These are phyloP conservation scores for Candida railenensis DNA, from an alignment of 805 yeast genomes.

Conservation along the genomic window DNA sequence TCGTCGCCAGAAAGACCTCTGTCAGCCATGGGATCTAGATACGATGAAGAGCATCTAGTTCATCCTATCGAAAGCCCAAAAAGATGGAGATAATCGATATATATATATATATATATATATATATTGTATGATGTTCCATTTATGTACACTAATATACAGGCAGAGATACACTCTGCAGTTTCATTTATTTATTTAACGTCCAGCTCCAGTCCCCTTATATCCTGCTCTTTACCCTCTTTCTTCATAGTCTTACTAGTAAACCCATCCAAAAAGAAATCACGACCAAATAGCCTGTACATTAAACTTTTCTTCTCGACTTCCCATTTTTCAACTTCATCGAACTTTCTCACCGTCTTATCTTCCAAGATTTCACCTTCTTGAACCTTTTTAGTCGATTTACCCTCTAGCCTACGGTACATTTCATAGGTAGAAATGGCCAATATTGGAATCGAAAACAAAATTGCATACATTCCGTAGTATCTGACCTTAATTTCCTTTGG, in stretches of 20 bases:
- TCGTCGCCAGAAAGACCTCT: conserved; percentile 36
- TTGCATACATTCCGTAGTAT: conserved; percentile 37
- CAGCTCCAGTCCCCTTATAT: not conserved
- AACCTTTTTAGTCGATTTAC: conserved; percentile 38
- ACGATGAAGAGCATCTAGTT: conserved; percentile 29
- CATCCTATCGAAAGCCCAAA: conserved; percentile 18
- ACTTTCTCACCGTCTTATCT: conserved; percentile 30
- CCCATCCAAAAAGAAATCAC: conserved; percentile 43
- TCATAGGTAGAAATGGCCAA: conserved; percentile 33
- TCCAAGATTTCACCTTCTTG: conserved; percentile 40
- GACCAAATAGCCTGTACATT: conserved; percentile 39
- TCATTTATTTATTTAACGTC: not conserved
- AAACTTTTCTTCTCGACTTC: conserved; percentile 33
- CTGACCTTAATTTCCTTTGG: conserved; percentile 35
- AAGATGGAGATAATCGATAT: conserved; percentile 16
- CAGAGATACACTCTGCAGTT: not conserved
- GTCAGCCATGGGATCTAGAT: conserved; percentile 34
- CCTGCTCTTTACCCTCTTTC: not conserved
- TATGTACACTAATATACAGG: conserved; percentile 2
- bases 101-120: too few species aligned
- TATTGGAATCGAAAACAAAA: conserved; percentile 38
- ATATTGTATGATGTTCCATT: not conserved
- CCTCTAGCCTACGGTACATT: conserved; percentile 35
- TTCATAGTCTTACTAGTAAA: conserved; percentile 37
- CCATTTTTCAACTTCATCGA: conserved; percentile 42